phyloP scores from a whole-genome alignment of 2,329 filamentous ascomycete species.

The Diaporthe citriasiana region DNA sequence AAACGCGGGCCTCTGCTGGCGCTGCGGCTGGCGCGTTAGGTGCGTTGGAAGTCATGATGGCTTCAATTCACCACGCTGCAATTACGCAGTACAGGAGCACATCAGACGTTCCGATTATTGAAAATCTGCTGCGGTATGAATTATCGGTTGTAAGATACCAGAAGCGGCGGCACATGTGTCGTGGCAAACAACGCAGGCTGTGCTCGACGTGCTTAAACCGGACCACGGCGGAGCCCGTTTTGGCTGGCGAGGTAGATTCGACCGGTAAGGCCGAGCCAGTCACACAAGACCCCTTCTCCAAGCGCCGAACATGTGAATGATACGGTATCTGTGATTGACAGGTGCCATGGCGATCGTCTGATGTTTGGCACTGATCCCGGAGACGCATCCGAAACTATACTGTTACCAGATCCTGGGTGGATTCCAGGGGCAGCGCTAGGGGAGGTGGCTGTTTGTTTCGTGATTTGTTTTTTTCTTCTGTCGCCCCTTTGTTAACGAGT shows the following conservation, averaged over 20 bases:
- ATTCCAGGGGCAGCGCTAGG: constrained; percentile 13
- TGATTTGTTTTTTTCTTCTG: constrained; percentile 14
- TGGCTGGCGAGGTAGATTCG: constrained; percentile 12
- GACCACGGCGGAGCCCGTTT: constrained; percentile 21
- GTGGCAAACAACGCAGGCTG: background rate
- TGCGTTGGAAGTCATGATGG: constrained; percentile 25
- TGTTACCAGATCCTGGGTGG: constrained; percentile 9
- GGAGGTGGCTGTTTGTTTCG: constrained; percentile 24
- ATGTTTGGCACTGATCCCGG: constrained; percentile 9
- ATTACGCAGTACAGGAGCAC: background rate
- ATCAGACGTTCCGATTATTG: constrained; percentile 16
- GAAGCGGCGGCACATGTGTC: background rate
- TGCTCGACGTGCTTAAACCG: constrained; percentile 22
- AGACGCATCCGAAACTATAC: constrained; percentile 31
- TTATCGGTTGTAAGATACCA: too few species aligned
- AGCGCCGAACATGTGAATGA: constrained; percentile 14
- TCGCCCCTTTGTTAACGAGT: background rate
- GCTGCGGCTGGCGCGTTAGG: background rate
- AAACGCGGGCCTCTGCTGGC: background rate
- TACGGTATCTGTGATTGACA: background rate
- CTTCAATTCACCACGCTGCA: background rate
- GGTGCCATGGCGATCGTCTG: constrained; percentile 29
- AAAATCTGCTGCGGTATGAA: too few species aligned
- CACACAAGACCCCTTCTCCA: background rate
- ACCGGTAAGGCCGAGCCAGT: background rate